A percentile compares a stretch with the other conserved stretches of the same genome.
These are phyloP conservation scores for Arachis stenosperma DNA, from an alignment of 306 rosid species.

Conservation along the genomic window DNA sequence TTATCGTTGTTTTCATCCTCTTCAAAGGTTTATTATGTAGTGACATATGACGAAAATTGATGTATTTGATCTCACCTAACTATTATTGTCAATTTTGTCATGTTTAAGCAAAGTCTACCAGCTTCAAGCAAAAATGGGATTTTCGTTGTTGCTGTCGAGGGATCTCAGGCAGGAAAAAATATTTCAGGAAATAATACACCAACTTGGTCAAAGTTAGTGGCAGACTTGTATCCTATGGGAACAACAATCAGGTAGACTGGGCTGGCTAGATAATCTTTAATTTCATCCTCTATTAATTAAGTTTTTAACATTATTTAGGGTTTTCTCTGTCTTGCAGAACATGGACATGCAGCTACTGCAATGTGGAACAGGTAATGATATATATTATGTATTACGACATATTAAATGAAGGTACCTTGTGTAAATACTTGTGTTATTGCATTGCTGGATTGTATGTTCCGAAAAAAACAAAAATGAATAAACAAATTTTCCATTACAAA, in stretches of 20 bases:
- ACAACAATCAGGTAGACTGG: slow-evolving; percentile 72
- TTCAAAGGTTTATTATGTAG: slow-evolving; percentile 27
- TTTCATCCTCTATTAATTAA: slow-evolving; percentile 12
- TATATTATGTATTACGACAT: slow-evolving; percentile 23
- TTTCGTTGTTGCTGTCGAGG: slow-evolving; percentile 54
- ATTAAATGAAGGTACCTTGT: slow-evolving; percentile 24
- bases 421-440: slow-evolving; percentile 23
- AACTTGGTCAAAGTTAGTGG: slow-evolving; percentile 76
- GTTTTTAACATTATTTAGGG: slow-evolving; percentile 34
- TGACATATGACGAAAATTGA: slow-evolving; percentile 28
- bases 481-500: slow-evolving; percentile 11
- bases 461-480: slow-evolving; percentile 17
- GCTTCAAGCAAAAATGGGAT: slow-evolving; percentile 80
- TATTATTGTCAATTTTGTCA: slow-evolving; percentile 43
- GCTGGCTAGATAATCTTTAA: slow-evolving; percentile 7
- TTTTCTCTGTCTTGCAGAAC: slow-evolving; percentile 65
- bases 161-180: slow-evolving; percentile 50
- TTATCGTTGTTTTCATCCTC: slow-evolving; percentile 20
- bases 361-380: slow-evolving; percentile 77
- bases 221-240: slow-evolving; percentile 71
- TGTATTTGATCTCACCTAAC: slow-evolving; percentile 46
- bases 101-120: slow-evolving; percentile 94
- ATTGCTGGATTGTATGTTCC: slow-evolving; percentile 29
- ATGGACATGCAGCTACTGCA: slow-evolving; percentile 82
- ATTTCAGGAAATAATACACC: slow-evolving; percentile 49